These are phyloP conservation scores for Hevea brasiliensis DNA, from an alignment of 345 rosid species.

Conservation along the genomic window DNA sequence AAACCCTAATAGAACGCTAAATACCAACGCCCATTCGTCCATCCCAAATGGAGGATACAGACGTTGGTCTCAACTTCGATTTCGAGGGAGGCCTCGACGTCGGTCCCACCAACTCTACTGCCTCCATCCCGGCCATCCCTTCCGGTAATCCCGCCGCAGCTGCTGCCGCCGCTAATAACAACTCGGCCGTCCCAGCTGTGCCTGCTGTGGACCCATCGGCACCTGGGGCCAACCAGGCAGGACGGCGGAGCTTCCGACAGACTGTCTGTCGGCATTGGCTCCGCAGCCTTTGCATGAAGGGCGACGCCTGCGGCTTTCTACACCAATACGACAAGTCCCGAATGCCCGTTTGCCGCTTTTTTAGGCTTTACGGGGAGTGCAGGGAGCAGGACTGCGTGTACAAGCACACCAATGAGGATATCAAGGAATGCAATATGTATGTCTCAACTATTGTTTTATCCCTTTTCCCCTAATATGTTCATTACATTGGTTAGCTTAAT, in stretches of 20 bases:
- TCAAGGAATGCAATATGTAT: constrained; percentile 98
- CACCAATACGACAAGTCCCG: constrained; percentile 97
- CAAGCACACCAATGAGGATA: constrained; percentile 94
- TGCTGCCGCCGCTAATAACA: constrained; percentile 11
- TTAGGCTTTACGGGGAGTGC: constrained; percentile 89
- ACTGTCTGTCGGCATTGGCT: constrained; percentile 99
- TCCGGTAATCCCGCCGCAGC: constrained; percentile 32
- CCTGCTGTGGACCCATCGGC: constrained; percentile 29
- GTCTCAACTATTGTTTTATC: constrained; percentile 14
- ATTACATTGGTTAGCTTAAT: too few relatives aligned
- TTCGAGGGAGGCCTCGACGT: constrained; percentile 94
- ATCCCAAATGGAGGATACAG: constrained; percentile 28
- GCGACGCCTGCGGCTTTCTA: constrained; percentile 96
- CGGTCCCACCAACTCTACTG: constrained; percentile 50
- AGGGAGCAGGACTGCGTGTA: constrained; percentile 97
- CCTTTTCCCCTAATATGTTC: too few relatives aligned
- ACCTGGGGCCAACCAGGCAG: constrained; percentile 24
- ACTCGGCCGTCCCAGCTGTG: constrained; percentile 29
- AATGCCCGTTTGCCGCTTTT: constrained; percentile 95
- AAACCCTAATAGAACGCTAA: neutral
- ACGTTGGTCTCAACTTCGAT: constrained; percentile 91
- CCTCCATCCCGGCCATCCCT: constrained; percentile 58
- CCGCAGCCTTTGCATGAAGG: constrained; percentile 97
- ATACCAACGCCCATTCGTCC: neutral
- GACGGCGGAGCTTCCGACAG: constrained; percentile 91